Conservation (phyloP, 257 asterid genomes). For the Gardenia jasminoides region DNA sequence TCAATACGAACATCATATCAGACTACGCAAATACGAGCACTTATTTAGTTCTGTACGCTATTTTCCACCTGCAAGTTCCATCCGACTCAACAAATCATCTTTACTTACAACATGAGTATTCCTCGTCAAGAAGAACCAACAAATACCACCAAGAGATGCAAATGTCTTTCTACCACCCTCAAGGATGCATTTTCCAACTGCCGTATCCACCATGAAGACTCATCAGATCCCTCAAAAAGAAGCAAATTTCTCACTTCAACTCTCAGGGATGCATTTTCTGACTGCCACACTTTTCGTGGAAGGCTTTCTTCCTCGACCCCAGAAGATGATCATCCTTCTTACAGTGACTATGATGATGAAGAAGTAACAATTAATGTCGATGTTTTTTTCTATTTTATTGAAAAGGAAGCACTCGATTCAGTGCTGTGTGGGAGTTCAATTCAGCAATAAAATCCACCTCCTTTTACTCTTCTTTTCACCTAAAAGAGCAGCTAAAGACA, state of each 20-base stretch:
- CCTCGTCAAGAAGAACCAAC: slow-evolving; percentile 45
- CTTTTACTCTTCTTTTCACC: not conserved
- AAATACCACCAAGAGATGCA: slow-evolving; percentile 51
- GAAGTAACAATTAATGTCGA: slow-evolving; percentile 36
- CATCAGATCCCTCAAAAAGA: slow-evolving; percentile 16
- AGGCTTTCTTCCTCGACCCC: slow-evolving; percentile 32
- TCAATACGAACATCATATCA: slow-evolving; percentile 22
- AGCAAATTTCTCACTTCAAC: slow-evolving; percentile 16
- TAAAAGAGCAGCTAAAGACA: not conserved
- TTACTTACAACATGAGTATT: slow-evolving; percentile 36
- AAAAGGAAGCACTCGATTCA: not conserved
- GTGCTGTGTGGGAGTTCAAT: not conserved
- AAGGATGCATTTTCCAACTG: slow-evolving; percentile 54
- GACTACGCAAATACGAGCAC: not conserved
- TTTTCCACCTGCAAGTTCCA: slow-evolving; percentile 23
- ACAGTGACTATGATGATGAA: slow-evolving; percentile 53
- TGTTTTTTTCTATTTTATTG: not conserved
- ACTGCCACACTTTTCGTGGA: slow-evolving; percentile 33
- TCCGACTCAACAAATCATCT: not conserved
- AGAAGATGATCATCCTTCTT: slow-evolving; percentile 46
- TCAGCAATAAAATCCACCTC: not conserved
- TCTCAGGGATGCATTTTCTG: slow-evolving; percentile 20
- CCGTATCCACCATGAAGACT: slow-evolving; percentile 24
- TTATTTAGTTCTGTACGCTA: slow-evolving; percentile 13
- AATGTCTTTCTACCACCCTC: slow-evolving; percentile 44